phyloP scores from a whole-genome alignment of 305 asterid species.

The Fraxinus floribunda region DNA sequence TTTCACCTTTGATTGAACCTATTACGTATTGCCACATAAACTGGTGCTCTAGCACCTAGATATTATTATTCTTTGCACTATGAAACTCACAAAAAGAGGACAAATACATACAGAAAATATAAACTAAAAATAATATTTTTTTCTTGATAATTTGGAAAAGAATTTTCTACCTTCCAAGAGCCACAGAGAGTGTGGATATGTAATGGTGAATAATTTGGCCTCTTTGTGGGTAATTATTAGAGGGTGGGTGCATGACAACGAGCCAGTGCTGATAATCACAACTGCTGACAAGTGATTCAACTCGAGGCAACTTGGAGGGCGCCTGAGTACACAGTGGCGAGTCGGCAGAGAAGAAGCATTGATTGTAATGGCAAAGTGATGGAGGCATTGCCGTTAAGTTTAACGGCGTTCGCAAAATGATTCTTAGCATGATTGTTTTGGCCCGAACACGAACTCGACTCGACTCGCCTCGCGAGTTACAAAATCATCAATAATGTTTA shows the following conservation, averaged over 20 bases:
- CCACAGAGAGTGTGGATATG: conserved; percentile 38
- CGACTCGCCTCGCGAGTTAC: neutral
- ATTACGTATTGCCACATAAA: neutral
- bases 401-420: neutral
- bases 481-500: neutral
- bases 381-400: conserved; percentile 19
- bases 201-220: conserved; percentile 37
- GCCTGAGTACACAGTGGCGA: conserved; percentile 18
- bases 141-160: neutral
- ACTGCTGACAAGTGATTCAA: conserved; percentile 35
- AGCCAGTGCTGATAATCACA: conserved; percentile 58
- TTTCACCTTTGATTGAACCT: neutral
- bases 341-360: conserved; percentile 21
- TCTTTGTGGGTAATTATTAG: conserved; percentile 35
- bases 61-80: neutral
- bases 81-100: neutral
- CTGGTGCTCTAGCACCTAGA: neutral
- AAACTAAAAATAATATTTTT: neutral
- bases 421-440: conserved; percentile 28
- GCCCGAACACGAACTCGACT: neutral
- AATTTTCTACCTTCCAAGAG: conserved; percentile 34
- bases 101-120: neutral
- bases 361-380: neutral
- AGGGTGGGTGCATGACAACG: conserved; percentile 42
- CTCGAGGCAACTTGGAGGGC: conserved; percentile 28